These are phyloP conservation scores for Malassezia nana DNA, from an alignment of 1,284 basidiomycete genomes.

Conservation along the genomic window DNA sequence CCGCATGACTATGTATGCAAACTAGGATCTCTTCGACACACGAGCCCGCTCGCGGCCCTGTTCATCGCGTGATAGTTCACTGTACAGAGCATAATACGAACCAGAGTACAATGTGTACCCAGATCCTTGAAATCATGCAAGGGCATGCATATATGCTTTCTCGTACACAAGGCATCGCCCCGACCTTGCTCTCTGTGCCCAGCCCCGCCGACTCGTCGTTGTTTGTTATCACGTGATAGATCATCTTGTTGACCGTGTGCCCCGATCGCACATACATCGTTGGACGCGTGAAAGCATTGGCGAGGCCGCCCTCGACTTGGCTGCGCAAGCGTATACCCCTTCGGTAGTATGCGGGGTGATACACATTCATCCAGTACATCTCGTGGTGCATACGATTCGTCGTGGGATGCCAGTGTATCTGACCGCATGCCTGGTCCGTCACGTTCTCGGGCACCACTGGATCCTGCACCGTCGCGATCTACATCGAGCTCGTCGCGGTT, in stretches of 20 bases:
- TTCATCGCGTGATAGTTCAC: no score
- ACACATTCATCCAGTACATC: neutral
- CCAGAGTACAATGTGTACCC: no score
- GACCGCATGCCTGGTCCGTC: neutral
- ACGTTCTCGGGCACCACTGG: neutral
- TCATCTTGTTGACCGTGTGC: neutral
- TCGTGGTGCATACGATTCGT: neutral
- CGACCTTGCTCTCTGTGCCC: no score
- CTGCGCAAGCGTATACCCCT: neutral
- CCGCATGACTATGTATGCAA: no score
- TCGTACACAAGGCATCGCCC: neutral
- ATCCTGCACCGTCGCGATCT: neutral
- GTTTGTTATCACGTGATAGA: neutral
- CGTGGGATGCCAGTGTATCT: neutral
- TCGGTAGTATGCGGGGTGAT: neutral
- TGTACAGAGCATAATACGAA: no score
- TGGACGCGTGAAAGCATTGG: neutral
- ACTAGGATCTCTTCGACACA: no score
- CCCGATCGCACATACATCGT: neutral
- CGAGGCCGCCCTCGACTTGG: neutral
- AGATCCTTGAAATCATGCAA: no score
- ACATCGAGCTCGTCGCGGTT: neutral
- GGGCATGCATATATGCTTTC: no score
- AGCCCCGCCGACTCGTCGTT: no score
- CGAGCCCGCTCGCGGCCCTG: no score